Evolutionary conservation across 2,329 filamentous ascomycete species (phyloP).

Genomic region (Cladophialophora chaetospira): DNA sequence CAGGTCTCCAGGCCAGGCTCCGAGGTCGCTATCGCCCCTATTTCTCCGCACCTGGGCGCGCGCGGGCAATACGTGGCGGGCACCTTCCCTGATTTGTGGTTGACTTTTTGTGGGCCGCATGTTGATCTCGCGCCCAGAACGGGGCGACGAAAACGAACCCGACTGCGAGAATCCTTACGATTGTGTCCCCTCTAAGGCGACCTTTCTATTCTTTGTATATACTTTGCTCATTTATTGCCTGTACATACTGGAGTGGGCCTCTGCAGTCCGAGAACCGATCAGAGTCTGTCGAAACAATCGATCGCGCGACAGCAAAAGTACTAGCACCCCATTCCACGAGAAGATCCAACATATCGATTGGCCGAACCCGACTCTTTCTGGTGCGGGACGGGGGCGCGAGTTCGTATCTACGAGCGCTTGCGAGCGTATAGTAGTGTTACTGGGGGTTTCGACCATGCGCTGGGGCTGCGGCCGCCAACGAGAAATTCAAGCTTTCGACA

Average conservation of each 20-base stretch:
- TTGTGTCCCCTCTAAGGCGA: too few relatives aligned
- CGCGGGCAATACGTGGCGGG: background rate
- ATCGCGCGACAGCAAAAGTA: background rate
- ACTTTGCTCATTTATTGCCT: background rate
- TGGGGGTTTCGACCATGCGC: conserved; percentile 14
- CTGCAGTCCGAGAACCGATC: background rate
- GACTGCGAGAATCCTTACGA: background rate
- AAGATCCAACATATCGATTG: background rate
- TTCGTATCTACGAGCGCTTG: background rate
- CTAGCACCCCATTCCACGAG: background rate
- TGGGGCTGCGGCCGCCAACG: conserved; percentile 18
- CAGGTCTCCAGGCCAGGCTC: too few relatives aligned
- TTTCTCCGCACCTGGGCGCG: too few relatives aligned
- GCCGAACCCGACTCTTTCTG: background rate
- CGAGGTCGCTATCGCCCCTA: too few relatives aligned
- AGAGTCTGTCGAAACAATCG: background rate
- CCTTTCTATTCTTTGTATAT: background rate
- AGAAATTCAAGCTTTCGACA: conserved; percentile 17
- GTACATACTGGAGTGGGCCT: background rate
- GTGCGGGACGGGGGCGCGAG: background rate
- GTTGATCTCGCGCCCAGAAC: background rate
- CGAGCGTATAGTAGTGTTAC: background rate
- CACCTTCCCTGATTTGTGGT: background rate
- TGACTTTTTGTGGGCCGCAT: background rate
- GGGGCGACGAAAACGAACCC: background rate